Evolutionary conservation across 75 land plant species (phyloP), one percentile per base, ranked within the genome.

Genomic region (Cupressus sempervirens): DNA sequence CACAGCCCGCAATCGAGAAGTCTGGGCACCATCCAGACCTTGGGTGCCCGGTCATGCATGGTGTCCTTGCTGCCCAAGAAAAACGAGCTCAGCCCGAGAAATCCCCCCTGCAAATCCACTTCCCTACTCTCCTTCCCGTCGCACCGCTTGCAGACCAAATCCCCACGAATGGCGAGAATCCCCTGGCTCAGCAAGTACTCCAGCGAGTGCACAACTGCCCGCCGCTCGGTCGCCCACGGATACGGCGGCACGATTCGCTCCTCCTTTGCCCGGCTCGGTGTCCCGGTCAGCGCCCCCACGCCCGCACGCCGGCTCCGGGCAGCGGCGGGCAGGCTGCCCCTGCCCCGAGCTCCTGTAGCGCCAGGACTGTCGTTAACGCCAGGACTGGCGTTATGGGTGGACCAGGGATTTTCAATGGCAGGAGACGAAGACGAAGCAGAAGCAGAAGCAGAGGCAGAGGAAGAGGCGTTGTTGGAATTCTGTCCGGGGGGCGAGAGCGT

Each of bases 11-110:
- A 96, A 3, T 86, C 88, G 4, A 91, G 94, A 11, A 92, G 86
- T 7, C 58, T 58, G 0, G 98, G 98, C 30, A 83, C 88, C 88
- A 86, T 83, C 97, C 98, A 96, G 16, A 65, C 75, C 48, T 53
- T 76, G 0, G 98, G 96, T 7, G 98, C 95, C n/a, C 98, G 88
- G 83, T 93, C 93, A n/a, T 88, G 92, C 93, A 95, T 87, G 26
- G 76, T 82, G 75, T 84, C 86, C 83, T 84, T 86, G 40, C 85
- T 82, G 74, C 75, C 43, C 72, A 91, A 36, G 80, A 91, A 91
- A 80, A 75, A 91, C 14, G 54, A 72, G 36, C 84, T 85, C 12
- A 91, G 83, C 35, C 48, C 77, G 13, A 45, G 5, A 65, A 91
- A 90, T 1, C 83, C 65, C 76, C 85, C 79, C 86, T 90, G 87